These are phyloP conservation scores for Septoria petroselini DNA, from an alignment of 2,329 filamentous ascomycete genomes.

Conservation along the genomic window DNA sequence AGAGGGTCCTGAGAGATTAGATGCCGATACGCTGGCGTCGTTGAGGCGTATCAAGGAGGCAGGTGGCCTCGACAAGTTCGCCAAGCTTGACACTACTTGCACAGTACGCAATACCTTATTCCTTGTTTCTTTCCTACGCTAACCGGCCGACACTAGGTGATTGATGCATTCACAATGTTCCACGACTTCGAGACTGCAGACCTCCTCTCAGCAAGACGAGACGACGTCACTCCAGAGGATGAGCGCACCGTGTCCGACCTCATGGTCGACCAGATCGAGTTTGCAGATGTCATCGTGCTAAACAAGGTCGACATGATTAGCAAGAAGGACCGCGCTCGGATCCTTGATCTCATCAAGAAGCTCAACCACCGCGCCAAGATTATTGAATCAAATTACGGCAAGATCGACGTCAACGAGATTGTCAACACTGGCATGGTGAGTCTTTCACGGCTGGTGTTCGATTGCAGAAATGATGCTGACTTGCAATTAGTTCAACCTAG, in stretches of 20 bases:
- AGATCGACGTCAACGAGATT: constrained; percentile 60
- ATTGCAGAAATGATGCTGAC: not conserved
- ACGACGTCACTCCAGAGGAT: constrained; percentile 62
- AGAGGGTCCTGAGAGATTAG: constrained; percentile 27
- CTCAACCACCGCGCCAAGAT: constrained; percentile 67
- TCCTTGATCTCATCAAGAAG: constrained; percentile 41
- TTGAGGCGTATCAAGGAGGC: constrained; percentile 42
- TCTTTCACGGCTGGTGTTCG: not conserved
- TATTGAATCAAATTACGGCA: constrained; percentile 58
- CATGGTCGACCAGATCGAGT: constrained; percentile 75
- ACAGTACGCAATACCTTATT: constrained; percentile 41
- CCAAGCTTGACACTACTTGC: constrained; percentile 66
- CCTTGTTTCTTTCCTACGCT: not conserved
- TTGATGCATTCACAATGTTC: constrained; percentile 70
- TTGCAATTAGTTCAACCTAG: constrained; percentile 54
- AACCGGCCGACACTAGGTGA: constrained; percentile 42
- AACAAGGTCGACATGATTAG: constrained; percentile 66
- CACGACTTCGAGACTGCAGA: constrained; percentile 69
- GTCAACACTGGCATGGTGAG: constrained; percentile 57
- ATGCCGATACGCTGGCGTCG: constrained; percentile 27
- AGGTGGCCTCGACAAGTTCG: constrained; percentile 64
- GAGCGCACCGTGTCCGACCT: constrained; percentile 71
- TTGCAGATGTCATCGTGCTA: constrained; percentile 68
- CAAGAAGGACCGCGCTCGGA: constrained; percentile 37
- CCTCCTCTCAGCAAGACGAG: constrained; percentile 61